Base-by-base conservation (phyloP, 2,329 filamentous ascomycete genomes). In the Fusarium subglutinans region DNA sequence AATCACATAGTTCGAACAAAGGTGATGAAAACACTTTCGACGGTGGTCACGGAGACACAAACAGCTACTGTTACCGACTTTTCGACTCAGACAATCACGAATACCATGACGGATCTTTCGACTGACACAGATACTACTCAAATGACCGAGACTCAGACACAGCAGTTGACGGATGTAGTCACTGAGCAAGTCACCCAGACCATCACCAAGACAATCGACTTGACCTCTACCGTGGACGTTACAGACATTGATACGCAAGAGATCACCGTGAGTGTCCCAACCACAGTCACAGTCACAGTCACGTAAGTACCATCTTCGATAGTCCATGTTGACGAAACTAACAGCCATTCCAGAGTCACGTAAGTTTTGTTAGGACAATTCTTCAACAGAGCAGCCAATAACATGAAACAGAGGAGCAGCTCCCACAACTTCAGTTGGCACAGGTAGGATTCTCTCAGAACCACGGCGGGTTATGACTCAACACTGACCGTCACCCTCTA, bases 401-500 rank as follows among this genome's bases (percentile, higher is more conserved):
- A 30, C 30, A 33, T 33, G 2, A 33, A 35, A 14, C 22, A 51
- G 47, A 35, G 47, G 7, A 12, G 47, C 28, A 17, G 30, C 22
- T 18, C 47, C 47, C 22, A 33, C 30, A 8, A 8, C 24, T 0
- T 8, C 35, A 20, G 38, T 22, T 7, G 3, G 9, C 5, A 4
- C 8, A n/a, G 18, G 58, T 55, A 18, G 1, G 10, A 14, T 1
- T 3, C 17, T 18, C 3, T 11, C 12, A 5, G 8, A 17, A 3
- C 10, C 11, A 8, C 15, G 9, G 6, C 33, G 6, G 3, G 3
- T 0, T 17, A 7, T n/a, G 18, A 14, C 12, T 12, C 5, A 5
- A 2, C 3, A 17, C 13, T 57, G 13, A 63, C 22, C 3, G 3
- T 0, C 9, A 0, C 6, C 8, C 15, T 38, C 17, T n/a, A 24